Evolutionary conservation across 1,139 yeast species (phyloP), one percentile per base, ranked within the genome.

Genomic region (Suhomyces bribrorum): DNA sequence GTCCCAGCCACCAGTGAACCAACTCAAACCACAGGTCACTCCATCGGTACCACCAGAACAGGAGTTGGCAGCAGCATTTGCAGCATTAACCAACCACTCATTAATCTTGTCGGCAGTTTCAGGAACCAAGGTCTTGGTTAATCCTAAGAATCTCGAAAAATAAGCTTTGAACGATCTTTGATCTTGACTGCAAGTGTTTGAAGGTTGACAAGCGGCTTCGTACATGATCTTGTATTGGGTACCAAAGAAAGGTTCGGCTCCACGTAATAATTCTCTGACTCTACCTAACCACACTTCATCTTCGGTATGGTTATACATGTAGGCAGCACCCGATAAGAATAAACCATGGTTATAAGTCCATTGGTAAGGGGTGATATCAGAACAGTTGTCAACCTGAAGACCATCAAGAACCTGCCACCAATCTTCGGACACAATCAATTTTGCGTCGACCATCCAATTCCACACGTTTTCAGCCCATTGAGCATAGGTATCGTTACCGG

Each of bases 311-410:
- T 83, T 76, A 61, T 83, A 84, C 57, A 86, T 57, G 54, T 78
- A 83, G 1, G 95, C 94, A 44, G 79, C 62, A 2, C 95, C 95
- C 2, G 85, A 69, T 54, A 86, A 59, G 59, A 83, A 61, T 22
- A 84, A 69, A n/a, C 90, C 95, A 57, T 83, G 84, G 56, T 86
- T 84, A 59, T 86, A 86, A 12, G 88, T 76, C 94, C 94, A 86
- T 56, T 79, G 79, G 28, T 71, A 68, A 27, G 63, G 61, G 25
- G 80, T 70, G 29, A 79, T 54, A 22, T 70, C 68, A 3, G 80
- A 53, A 59, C 95, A 86, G 62, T 81, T 77, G 42, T 65, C 60
- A 32, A 79, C 70, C 46, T 75, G 66, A n/a, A 87, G 86, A 47
- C 95, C 95, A 58, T 86, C 95, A 54, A 75, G 81, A 34, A 65